A percentile compares a stretch with the other conserved stretches of the same genome.
Conservation (phyloP, 768 basidiomycete genomes). For the Russula earlei region DNA sequence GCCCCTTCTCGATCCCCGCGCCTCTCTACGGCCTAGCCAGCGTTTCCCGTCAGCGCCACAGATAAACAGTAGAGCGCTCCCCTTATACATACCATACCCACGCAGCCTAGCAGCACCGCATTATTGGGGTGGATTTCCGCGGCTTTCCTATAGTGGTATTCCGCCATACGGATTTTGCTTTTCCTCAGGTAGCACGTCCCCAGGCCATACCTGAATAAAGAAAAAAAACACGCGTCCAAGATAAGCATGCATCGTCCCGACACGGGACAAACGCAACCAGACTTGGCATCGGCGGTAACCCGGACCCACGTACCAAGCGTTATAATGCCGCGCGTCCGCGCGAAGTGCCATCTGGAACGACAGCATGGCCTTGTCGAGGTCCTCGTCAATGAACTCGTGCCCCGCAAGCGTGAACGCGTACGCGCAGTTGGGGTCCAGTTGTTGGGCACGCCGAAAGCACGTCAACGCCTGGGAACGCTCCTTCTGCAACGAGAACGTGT, state of each 20-base stretch:
- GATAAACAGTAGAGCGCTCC: background rate
- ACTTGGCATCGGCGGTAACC: slow-evolving; percentile 7
- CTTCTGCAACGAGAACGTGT: slow-evolving; percentile 90
- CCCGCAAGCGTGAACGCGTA: slow-evolving; percentile 96
- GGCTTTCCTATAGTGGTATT: slow-evolving; percentile 93
- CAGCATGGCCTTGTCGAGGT: slow-evolving; percentile 82
- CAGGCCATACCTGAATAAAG: slow-evolving; percentile 80
- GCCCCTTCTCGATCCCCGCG: slow-evolving; percentile 70
- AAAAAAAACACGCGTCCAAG: slow-evolving; percentile 4
- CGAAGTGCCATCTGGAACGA: slow-evolving; percentile 90
- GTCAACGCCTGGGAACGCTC: slow-evolving; percentile 88
- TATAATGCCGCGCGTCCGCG: slow-evolving; percentile 89
- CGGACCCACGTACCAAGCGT: slow-evolving; percentile 74
- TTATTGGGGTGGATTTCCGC: slow-evolving; percentile 89
- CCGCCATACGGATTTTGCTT: slow-evolving; percentile 87
- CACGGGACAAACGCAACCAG: slow-evolving; percentile 4
- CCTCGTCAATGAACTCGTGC: slow-evolving; percentile 94
- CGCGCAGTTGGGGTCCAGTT: slow-evolving; percentile 82
- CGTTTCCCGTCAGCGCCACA: slow-evolving; percentile 14
- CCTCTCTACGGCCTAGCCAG: slow-evolving; percentile 72
- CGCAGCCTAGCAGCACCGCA: slow-evolving; percentile 91
- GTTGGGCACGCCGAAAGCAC: slow-evolving; percentile 87
- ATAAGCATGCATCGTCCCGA: slow-evolving; percentile 13
- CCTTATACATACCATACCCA: slow-evolving; percentile 74
- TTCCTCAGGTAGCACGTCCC: slow-evolving; percentile 93